A percentile compares a stretch with the other conserved stretches of the same genome.
These are phyloP conservation scores for Lentinula aciculospora DNA, from an alignment of 768 basidiomycete species.

Conservation along the genomic window DNA sequence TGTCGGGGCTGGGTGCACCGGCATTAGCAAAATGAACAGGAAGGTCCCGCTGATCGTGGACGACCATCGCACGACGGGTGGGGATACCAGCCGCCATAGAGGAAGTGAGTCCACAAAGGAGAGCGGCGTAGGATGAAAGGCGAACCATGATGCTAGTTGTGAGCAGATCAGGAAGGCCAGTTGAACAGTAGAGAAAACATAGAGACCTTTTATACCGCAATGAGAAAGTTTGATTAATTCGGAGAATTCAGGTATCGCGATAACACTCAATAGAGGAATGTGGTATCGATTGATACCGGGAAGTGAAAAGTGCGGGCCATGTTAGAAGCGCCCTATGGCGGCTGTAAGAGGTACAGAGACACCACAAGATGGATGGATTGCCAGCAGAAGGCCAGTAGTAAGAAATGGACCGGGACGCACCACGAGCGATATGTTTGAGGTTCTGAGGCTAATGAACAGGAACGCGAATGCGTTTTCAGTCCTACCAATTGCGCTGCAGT, in stretches of 20 bases:
- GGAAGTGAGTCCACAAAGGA: neutral
- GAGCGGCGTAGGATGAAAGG: neutral
- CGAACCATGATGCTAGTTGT: slow-evolving; percentile 6
- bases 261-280: neutral
- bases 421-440: neutral
- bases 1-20: slow-evolving; percentile 22
- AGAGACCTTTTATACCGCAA: slow-evolving; percentile 3
- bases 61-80: slow-evolving; percentile 9
- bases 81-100: slow-evolving; percentile 4
- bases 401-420: neutral
- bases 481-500: neutral
- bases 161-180: slow-evolving; percentile 3
- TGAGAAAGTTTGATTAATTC: neutral
- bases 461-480: neutral
- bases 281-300: neutral
- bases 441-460: too few relatives aligned
- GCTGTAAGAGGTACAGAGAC: neutral
- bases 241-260: neutral
- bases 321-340: neutral
- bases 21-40: slow-evolving; percentile 22
- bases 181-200: neutral
- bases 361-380: neutral
- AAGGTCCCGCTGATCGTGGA: slow-evolving; percentile 20
- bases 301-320: neutral
- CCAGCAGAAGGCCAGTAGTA: neutral